phyloP scores from a whole-genome alignment of 2,329 filamentous ascomycete genomes.

The Lecanosticta acicola region DNA sequence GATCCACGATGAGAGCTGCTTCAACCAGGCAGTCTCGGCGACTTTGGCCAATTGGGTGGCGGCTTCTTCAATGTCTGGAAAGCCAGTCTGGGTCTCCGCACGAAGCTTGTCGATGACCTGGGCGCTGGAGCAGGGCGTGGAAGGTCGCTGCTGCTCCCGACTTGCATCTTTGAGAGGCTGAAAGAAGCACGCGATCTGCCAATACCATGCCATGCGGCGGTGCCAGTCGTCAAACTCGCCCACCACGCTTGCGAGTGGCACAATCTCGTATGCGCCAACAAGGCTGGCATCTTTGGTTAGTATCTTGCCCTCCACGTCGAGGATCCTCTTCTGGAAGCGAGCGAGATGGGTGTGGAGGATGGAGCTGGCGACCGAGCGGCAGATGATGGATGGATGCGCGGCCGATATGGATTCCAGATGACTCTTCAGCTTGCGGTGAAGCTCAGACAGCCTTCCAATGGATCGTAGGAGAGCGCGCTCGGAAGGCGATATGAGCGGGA shows the following conservation, averaged over 20 bases:
- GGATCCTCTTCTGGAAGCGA: constrained; percentile 74
- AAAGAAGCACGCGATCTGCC: constrained; percentile 67
- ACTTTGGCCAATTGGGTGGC: constrained; percentile 66
- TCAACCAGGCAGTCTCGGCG: constrained; percentile 86
- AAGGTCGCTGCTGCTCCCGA: background rate
- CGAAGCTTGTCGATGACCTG: constrained; percentile 72
- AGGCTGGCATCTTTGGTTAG: constrained; percentile 68
- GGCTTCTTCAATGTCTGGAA: constrained; percentile 74
- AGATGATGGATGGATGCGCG: constrained; percentile 72
- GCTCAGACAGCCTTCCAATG: constrained; percentile 68
- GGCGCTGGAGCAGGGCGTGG: constrained; percentile 40
- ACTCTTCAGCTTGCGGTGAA: constrained; percentile 67
- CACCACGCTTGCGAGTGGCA: constrained; percentile 80
- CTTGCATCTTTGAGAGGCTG: constrained; percentile 32
- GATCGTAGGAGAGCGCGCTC: constrained; percentile 76
- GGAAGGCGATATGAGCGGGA: constrained; percentile 61
- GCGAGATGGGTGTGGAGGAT: constrained; percentile 70
- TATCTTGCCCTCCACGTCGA: constrained; percentile 77
- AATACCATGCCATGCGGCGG: constrained; percentile 78
- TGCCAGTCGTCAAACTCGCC: constrained; percentile 84
- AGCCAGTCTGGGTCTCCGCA: constrained; percentile 76
- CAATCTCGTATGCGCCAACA: constrained; percentile 89
- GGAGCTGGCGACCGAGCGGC: constrained; percentile 76
- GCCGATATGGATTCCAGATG: constrained; percentile 62
- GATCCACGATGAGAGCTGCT: constrained; percentile 84